A percentile compares a stretch with the other conserved stretches of the same genome.
These are phyloP conservation scores for Monsonia emarginata DNA, from an alignment of 441 rosid genomes.

Conservation along the genomic window DNA sequence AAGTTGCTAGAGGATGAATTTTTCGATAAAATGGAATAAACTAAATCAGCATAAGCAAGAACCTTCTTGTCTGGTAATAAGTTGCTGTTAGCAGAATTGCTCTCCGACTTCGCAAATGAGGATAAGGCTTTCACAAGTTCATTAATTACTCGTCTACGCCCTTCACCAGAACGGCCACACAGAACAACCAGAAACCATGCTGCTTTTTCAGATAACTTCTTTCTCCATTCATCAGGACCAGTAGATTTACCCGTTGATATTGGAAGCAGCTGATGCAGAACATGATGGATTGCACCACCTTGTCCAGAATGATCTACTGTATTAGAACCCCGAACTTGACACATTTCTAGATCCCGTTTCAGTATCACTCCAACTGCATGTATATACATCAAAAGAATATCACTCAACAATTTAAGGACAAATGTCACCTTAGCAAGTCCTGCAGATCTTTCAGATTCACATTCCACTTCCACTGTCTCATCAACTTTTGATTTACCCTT, in stretches of 20 bases:
- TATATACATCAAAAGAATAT: slow-evolving; percentile 74
- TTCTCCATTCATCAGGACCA: slow-evolving; percentile 86
- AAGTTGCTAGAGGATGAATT: slow-evolving; percentile 70
- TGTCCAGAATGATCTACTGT: slow-evolving; percentile 42
- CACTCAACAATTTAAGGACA: slow-evolving; percentile 81
- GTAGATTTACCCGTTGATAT: slow-evolving; percentile 54
- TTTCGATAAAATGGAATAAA: slow-evolving; percentile 72
- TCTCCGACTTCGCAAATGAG: slow-evolving; percentile 53
- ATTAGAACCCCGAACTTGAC: slow-evolving; percentile 60
- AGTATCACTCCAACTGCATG: slow-evolving; percentile 82
- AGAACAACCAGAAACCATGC: slow-evolving; percentile 82
- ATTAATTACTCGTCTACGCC: slow-evolving; percentile 69
- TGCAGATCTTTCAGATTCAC: slow-evolving; percentile 75
- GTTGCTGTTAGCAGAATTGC: slow-evolving; percentile 44
- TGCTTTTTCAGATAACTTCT: slow-evolving; percentile 82
- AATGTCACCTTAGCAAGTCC: slow-evolving; percentile 82
- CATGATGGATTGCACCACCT: slow-evolving; percentile 69
- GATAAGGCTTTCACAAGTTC: slow-evolving; percentile 81
- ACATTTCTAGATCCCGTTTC: slow-evolving; percentile 73
- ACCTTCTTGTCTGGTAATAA: slow-evolving; percentile 72
- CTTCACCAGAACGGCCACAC: slow-evolving; percentile 89
- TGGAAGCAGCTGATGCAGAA: slow-evolving; percentile 74
- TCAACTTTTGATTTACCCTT: slow-evolving; percentile 91
- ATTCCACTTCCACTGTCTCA: slow-evolving; percentile 48
- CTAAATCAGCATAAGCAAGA: slow-evolving; percentile 67